Conservation (phyloP, 805 yeast species). For the Zygosaccharomyces gambellarensis region DNA sequence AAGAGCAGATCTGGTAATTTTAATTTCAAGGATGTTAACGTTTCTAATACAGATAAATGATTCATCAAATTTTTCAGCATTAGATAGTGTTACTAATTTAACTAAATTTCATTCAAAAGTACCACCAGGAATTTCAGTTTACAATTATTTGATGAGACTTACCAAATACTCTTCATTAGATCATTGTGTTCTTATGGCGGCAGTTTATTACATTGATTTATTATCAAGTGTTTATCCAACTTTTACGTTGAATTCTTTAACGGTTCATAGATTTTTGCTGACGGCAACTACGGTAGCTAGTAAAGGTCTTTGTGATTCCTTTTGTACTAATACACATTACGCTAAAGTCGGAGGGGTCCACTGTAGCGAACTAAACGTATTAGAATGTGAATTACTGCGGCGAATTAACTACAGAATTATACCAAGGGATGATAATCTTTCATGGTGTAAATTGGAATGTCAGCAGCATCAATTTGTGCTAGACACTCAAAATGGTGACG, state of each 20-base stretch:
- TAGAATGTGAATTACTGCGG: constrained; percentile 81
- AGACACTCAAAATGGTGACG: constrained; percentile 14
- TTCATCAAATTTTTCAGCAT: constrained; percentile 10
- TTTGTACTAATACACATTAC: constrained; percentile 88
- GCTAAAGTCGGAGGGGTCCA: constrained; percentile 96
- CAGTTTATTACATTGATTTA: constrained; percentile 87
- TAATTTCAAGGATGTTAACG: constrained; percentile 75
- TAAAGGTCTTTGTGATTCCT: constrained; percentile 88
- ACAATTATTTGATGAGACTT: constrained; percentile 69
- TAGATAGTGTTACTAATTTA: constrained; percentile 33
- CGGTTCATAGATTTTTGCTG: constrained; percentile 85
- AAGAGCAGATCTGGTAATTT: constrained; percentile 59
- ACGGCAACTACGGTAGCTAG: constrained; percentile 90
- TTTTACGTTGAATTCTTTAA: constrained; percentile 82
- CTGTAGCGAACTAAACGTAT: constrained; percentile 70
- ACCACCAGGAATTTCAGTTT: constrained; percentile 82
- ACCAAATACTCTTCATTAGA: constrained; percentile 82
- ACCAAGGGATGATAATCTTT: constrained; percentile 44
- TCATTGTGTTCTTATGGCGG: constrained; percentile 71
- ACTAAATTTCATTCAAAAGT: constrained; percentile 92
- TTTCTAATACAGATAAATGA: constrained; percentile 77
- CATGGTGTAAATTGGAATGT: constrained; percentile 37
- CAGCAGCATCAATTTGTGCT: constrained; percentile 18
- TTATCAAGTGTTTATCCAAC: constrained; percentile 70
- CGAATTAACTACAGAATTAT: constrained; percentile 75